Evolutionary conservation across 306 rosid species (phyloP).

Genomic region (Sesbania bispinosa): DNA sequence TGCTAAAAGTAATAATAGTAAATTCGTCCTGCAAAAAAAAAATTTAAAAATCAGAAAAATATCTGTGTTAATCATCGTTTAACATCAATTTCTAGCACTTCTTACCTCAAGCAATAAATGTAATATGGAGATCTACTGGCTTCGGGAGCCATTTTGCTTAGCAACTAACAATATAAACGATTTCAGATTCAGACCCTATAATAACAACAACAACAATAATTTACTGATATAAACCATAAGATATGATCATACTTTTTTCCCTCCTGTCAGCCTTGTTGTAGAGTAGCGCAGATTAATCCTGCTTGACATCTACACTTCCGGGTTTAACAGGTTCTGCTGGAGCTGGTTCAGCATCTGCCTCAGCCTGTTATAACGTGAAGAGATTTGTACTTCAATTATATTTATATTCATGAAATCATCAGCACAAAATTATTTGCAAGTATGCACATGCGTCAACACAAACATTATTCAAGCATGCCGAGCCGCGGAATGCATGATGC

Average conservation of each 20-base stretch:
- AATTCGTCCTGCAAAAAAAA: no score
- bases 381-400: slow-evolving; percentile 14
- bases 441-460: background rate
- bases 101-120: no score
- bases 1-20: no score
- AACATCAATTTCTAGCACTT: no score
- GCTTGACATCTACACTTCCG: slow-evolving; percentile 43
- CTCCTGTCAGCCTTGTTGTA: background rate
- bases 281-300: slow-evolving; percentile 40
- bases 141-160: background rate
- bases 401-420: background rate
- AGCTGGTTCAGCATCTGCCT: slow-evolving; percentile 37
- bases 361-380: slow-evolving; percentile 44
- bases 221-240: background rate
- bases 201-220: background rate
- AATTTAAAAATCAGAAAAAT: no score
- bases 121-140: no score
- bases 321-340: slow-evolving; percentile 32
- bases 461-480: background rate
- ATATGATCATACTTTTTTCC: background rate
- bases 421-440: slow-evolving; percentile 1
- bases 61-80: no score
- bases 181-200: background rate
- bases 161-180: background rate
- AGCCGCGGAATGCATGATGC: no score